These are phyloP conservation scores for Lithospermum erythrorhizon DNA, from an alignment of 257 asterid species.

Conservation along the genomic window DNA sequence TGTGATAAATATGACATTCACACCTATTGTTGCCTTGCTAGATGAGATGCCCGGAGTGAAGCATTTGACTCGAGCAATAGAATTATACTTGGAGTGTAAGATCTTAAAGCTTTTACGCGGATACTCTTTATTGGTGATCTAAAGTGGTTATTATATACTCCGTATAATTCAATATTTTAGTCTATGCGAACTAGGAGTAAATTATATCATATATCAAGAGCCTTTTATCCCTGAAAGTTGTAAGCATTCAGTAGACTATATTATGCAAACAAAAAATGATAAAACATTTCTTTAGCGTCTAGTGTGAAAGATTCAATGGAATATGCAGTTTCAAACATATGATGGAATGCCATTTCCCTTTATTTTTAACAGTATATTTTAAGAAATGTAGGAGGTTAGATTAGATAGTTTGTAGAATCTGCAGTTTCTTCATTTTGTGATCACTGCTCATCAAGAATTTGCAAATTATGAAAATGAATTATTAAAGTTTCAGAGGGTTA, in stretches of 20 bases:
- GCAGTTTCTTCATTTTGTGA: no score
- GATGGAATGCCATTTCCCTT: no score
- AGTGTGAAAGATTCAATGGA: not conserved
- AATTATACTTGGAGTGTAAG: constrained; percentile 89
- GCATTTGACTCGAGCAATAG: constrained; percentile 81
- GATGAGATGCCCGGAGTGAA: constrained; percentile 85
- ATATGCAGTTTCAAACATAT: no score
- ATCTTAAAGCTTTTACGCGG: constrained; percentile 5
- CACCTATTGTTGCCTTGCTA: constrained; percentile 76
- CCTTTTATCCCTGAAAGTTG: not conserved
- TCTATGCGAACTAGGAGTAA: not conserved
- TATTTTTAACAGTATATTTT: no score
- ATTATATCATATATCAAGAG: not conserved
- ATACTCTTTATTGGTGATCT: not conserved
- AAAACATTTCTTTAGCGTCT: not conserved
- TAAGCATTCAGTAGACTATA: no score
- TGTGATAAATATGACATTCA: constrained; percentile 90
- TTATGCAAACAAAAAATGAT: no score
- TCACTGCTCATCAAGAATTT: no score
- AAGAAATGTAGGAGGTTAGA: no score
- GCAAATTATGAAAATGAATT: no score
- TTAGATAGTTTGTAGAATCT: no score
- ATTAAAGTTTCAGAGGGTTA: no score
- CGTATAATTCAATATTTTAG: not conserved
- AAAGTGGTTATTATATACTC: no score